phyloP scores from a whole-genome alignment of 2,329 filamentous ascomycete species.

The Polychaeton citri region DNA sequence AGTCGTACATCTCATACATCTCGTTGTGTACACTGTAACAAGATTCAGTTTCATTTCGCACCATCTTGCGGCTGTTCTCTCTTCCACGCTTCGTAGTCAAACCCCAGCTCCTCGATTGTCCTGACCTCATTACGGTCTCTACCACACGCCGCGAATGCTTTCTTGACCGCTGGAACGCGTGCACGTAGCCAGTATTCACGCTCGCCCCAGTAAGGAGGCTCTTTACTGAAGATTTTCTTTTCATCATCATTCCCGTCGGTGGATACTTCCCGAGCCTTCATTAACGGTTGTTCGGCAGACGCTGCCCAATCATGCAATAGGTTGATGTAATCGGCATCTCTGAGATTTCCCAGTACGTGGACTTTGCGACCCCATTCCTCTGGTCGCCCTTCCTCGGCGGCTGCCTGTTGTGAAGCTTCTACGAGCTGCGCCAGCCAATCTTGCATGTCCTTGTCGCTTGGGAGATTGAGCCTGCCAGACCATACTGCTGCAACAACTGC shows the following conservation, averaged over 20 bases:
- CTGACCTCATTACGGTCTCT: conserved; percentile 43
- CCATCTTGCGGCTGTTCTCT: conserved; percentile 9
- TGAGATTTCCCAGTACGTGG: conserved; percentile 43
- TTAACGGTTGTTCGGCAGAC: conserved; percentile 24
- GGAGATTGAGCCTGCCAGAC: conserved; percentile 55
- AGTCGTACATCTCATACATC: not conserved
- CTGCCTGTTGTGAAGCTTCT: not conserved
- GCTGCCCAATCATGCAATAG: conserved; percentile 49
- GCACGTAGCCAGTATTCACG: conserved; percentile 60
- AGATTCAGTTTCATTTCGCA: not conserved
- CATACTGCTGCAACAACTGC: conserved; percentile 66
- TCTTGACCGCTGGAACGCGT: conserved; percentile 55
- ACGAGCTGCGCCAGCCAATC: conserved; percentile 45
- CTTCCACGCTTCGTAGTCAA: conserved; percentile 21
- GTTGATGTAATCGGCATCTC: conserved; percentile 59
- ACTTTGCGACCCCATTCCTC: conserved; percentile 38
- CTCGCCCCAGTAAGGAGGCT: conserved; percentile 57
- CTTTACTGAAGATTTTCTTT: conserved; percentile 44
- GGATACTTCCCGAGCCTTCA: not conserved
- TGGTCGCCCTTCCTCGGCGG: conserved; percentile 15
- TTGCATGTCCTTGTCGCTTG: conserved; percentile 50
- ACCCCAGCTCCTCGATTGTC: conserved; percentile 57
- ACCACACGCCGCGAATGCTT: conserved; percentile 55
- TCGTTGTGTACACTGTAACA: not conserved
- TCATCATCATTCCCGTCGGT: conserved; percentile 13